Evolutionary conservation across 139 green algal genomes (phyloP).

Genomic region (Coelastrella sp.): DNA sequence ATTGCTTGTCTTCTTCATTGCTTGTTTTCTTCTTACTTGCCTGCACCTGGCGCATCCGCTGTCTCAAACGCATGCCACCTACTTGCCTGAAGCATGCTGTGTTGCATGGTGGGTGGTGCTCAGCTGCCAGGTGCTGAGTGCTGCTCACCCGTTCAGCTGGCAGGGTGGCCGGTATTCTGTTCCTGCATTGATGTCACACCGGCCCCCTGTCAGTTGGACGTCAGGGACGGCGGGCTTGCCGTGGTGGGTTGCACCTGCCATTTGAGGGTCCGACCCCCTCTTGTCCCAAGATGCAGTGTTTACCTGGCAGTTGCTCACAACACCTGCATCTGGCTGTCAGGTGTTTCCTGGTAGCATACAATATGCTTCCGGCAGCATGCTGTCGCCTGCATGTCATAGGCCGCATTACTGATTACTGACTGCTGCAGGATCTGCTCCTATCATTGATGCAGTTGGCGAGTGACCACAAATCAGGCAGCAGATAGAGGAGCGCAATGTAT

Average conservation of each 20-base stretch:
- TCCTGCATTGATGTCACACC: not conserved
- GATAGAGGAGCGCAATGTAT: no score
- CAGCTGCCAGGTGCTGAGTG: slow-evolving; percentile 18
- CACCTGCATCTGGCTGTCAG: no score
- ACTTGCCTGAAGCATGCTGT: not conserved
- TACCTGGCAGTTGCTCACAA: no score
- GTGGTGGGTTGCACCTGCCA: not conserved
- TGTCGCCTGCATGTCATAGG: no score
- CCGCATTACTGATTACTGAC: no score
- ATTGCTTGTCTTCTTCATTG: not conserved
- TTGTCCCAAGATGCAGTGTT: not conserved
- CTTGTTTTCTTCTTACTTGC: not conserved
- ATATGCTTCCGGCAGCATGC: no score
- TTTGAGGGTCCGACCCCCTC: not conserved
- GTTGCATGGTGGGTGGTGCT: slow-evolving; percentile 19
- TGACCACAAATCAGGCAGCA: no score
- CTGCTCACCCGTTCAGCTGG: slow-evolving; percentile 24
- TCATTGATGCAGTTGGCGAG: no score
- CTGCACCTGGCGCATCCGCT: slow-evolving; percentile 9
- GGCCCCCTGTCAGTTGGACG: slow-evolving; percentile 29
- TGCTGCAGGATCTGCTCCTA: no score
- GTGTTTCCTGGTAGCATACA: no score
- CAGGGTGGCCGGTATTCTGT: not conserved
- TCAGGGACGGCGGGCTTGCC: slow-evolving; percentile 24
- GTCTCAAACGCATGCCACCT: not conserved